A percentile compares a stretch with the other conserved stretches of the same genome.
Evolutionary conservation across 2,329 filamentous ascomycete species (phyloP).

Genomic region (Hypomyces rosellus): DNA sequence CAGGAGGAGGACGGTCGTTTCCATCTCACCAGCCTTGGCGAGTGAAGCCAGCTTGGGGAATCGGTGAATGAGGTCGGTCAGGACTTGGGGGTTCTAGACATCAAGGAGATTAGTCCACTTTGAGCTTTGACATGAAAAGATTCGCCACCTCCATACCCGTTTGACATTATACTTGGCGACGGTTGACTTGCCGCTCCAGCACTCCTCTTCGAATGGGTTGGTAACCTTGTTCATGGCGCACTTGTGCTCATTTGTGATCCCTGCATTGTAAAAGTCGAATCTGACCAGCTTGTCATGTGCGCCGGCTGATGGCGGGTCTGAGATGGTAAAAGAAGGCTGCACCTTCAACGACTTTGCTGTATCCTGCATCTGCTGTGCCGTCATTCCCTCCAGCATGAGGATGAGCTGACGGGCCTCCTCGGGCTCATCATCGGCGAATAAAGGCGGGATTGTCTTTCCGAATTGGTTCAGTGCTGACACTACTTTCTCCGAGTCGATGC

Average conservation of each 20-base stretch:
- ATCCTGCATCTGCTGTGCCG: constrained; percentile 38
- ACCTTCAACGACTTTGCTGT: constrained; percentile 31
- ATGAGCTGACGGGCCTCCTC: constrained; percentile 48
- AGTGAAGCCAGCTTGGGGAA: constrained; percentile 40
- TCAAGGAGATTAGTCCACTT: background rate
- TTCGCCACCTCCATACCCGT: constrained; percentile 29
- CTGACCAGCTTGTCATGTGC: constrained; percentile 39
- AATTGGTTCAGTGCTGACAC: constrained; percentile 54
- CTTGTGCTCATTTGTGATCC: constrained; percentile 28
- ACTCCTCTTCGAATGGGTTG: constrained; percentile 37
- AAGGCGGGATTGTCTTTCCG: constrained; percentile 43
- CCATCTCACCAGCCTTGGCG: constrained; percentile 44
- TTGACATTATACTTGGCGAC: constrained; percentile 38
- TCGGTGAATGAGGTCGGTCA: constrained; percentile 39
- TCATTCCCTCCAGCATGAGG: constrained; percentile 53
- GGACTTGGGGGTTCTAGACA: constrained; percentile 32
- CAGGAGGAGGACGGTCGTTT: constrained; percentile 51
- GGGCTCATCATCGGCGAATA: constrained; percentile 39
- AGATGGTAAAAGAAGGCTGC: constrained; percentile 43
- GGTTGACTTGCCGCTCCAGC: constrained; percentile 39
- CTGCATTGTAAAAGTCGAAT: constrained; percentile 34
- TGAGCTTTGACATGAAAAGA: background rate
- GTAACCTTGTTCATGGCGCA: constrained; percentile 35
- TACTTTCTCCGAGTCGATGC: constrained; percentile 38
- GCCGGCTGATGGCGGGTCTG: constrained; percentile 36